These are phyloP conservation scores for Verbena officinalis DNA, from an alignment of 257 asterid species.

Conservation along the genomic window DNA sequence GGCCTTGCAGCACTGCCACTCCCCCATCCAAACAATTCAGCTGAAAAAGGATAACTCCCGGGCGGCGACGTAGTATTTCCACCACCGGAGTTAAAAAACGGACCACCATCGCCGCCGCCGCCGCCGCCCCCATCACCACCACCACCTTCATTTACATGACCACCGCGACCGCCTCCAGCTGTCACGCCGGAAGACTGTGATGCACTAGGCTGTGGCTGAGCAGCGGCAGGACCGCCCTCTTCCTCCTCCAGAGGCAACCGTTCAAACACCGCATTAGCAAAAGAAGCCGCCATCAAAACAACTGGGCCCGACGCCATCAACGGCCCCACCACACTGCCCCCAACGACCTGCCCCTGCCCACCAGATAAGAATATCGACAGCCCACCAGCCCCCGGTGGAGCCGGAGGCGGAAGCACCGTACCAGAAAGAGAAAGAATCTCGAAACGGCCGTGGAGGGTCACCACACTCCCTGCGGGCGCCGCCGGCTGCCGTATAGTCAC, in stretches of 20 bases:
- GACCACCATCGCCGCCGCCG: slow-evolving; percentile 32
- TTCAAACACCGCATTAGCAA: slow-evolving; percentile 73
- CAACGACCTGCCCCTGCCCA: slow-evolving; percentile 77
- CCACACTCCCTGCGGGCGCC: slow-evolving; percentile 48
- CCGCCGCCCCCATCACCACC: slow-evolving; percentile 36
- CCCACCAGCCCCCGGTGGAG: slow-evolving; percentile 75
- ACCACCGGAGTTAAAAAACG: slow-evolving; percentile 35
- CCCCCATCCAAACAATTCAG: slow-evolving; percentile 63
- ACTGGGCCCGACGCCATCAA: slow-evolving; percentile 66
- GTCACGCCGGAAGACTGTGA: slow-evolving; percentile 68
- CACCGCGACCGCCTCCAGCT: slow-evolving; percentile 62
- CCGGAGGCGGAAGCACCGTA: slow-evolving; percentile 85
- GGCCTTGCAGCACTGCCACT: slow-evolving; percentile 41
- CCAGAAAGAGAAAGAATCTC: slow-evolving; percentile 66
- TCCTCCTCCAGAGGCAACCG: slow-evolving; percentile 70
- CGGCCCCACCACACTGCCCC: slow-evolving; percentile 69
- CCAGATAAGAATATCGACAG: slow-evolving; percentile 64
- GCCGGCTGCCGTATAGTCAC: slow-evolving; percentile 71
- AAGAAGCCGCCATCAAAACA: slow-evolving; percentile 67
- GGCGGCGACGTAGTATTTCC: slow-evolving; percentile 26
- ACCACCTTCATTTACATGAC: slow-evolving; percentile 35
- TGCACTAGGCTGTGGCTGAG: slow-evolving; percentile 52
- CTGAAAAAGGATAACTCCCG: slow-evolving; percentile 47
- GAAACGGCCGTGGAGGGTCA: slow-evolving; percentile 67
- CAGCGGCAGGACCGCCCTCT: slow-evolving; percentile 32